A percentile compares a stretch with the other conserved stretches of the same genome.
Evolutionary conservation across 805 yeast species (phyloP).

Genomic region (Metschnikowia lachancei): DNA sequence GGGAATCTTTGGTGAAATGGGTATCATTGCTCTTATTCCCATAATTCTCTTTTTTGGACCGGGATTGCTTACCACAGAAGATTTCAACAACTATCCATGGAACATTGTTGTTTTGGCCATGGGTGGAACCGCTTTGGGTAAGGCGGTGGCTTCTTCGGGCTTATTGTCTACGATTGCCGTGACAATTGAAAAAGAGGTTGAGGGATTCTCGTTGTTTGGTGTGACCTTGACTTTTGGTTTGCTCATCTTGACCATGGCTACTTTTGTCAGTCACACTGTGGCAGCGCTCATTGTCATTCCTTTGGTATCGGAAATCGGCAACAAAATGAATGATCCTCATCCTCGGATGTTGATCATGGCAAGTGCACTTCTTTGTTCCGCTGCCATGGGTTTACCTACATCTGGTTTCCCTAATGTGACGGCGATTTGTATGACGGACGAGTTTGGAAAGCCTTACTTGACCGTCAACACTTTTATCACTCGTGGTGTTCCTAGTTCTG

Average conservation of each 20-base stretch:
- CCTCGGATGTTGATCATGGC: conserved; percentile 76
- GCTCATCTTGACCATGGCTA: conserved; percentile 78
- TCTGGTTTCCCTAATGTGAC: conserved; percentile 98
- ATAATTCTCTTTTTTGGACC: conserved; percentile 49
- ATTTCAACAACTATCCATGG: conserved; percentile 54
- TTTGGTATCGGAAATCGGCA: conserved; percentile 85
- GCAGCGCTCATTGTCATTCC: conserved; percentile 94
- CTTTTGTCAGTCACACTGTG: conserved; percentile 95
- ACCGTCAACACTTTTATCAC: conserved; percentile 84
- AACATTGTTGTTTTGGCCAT: conserved; percentile 52
- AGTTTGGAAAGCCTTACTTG: conserved; percentile 84
- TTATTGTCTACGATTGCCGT: conserved; percentile 45
- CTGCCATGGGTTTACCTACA: conserved; percentile 97
- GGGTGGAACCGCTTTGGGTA: conserved; percentile 56
- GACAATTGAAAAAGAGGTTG: conserved; percentile 42
- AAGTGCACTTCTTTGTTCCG: conserved; percentile 71
- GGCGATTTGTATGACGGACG: conserved; percentile 92
- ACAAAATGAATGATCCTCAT: conserved; percentile 69
- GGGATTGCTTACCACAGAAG: conserved; percentile 46
- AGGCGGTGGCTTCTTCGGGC: conserved; percentile 50
- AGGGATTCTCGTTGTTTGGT: conserved; percentile 42
- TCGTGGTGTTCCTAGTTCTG: conserved; percentile 85
- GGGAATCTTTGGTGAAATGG: conserved; percentile 46
- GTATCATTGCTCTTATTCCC: conserved; percentile 48
- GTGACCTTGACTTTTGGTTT: conserved; percentile 59